These are phyloP conservation scores for Ophiocordyceps robertsii DNA, from an alignment of 2,329 filamentous ascomycete species.

Conservation along the genomic window DNA sequence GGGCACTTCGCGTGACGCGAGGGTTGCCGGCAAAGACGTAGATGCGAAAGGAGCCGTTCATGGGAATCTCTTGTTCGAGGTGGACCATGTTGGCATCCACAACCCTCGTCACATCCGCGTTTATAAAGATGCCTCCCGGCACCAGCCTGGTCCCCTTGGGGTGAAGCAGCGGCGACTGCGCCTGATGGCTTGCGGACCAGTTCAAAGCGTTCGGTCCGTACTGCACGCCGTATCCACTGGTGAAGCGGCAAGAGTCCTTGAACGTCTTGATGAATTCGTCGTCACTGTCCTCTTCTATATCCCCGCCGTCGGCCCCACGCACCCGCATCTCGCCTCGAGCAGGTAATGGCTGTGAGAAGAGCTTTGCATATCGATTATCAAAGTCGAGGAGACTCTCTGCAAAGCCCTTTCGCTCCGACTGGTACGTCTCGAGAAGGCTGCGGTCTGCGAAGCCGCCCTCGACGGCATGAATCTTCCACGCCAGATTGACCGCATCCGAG, in stretches of 20 bases:
- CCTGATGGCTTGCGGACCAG: constrained; percentile 63
- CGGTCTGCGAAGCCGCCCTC: constrained; percentile 69
- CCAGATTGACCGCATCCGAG: constrained; percentile 73
- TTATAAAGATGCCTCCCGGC: constrained; percentile 63
- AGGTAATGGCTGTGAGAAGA: constrained; percentile 71
- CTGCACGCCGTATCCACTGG: constrained; percentile 78
- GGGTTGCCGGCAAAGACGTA: constrained; percentile 73
- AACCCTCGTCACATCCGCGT: constrained; percentile 72
- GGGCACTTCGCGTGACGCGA: constrained; percentile 42
- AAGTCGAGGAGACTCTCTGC: constrained; percentile 78
- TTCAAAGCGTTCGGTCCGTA: constrained; percentile 76
- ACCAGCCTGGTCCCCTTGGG: constrained; percentile 51
- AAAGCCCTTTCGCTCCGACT: constrained; percentile 70
- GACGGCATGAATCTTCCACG: constrained; percentile 92
- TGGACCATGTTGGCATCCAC: constrained; percentile 83
- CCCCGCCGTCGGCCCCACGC: constrained; percentile 32
- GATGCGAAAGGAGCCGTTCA: constrained; percentile 78
- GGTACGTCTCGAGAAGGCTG: constrained; percentile 69
- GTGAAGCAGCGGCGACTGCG: constrained; percentile 56
- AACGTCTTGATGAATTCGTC: constrained; percentile 82
- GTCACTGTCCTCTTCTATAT: constrained; percentile 20
- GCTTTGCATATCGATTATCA: constrained; percentile 76
- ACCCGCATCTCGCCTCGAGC: constrained; percentile 59
- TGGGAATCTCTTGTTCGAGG: constrained; percentile 76
- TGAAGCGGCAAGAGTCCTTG: constrained; percentile 86